phyloP scores from a whole-genome alignment of 305 asterid genomes.

The Solanum hybrid region DNA sequence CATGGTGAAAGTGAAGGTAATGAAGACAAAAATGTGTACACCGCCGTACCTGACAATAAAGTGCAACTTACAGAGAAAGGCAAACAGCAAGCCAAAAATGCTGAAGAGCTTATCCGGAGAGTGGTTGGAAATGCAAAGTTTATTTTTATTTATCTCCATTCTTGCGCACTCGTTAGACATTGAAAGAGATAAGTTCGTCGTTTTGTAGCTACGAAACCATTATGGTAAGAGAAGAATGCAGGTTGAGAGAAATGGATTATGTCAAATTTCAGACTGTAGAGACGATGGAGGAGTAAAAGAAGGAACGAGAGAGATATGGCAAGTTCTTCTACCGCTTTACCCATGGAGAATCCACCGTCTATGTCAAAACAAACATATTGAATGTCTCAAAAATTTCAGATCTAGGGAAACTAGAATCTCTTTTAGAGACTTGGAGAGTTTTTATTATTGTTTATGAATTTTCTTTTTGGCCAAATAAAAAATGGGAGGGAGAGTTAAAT shows the following conservation, averaged over 20 bases:
- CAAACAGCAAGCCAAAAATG: slow-evolving; percentile 12
- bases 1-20: slow-evolving; percentile 43
- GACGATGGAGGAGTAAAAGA: slow-evolving; percentile 31
- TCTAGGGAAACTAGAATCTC: no score
- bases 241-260: slow-evolving; percentile 39
- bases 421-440: no score
- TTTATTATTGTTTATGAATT: no score
- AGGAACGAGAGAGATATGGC: slow-evolving; percentile 24
- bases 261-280: slow-evolving; percentile 36
- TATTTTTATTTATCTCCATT: slow-evolving; percentile 36
- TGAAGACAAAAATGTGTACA: slow-evolving; percentile 18
- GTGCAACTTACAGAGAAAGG: slow-evolving; percentile 31
- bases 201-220: slow-evolving; percentile 13
- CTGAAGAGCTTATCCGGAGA: slow-evolving; percentile 16
- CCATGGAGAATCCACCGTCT: slow-evolving; percentile 38
- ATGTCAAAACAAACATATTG: slow-evolving; percentile 10
- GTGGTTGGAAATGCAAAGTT: slow-evolving; percentile 20
- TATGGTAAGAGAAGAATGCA: slow-evolving; percentile 37
- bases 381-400: no score
- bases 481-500: no score
- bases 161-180: slow-evolving; percentile 25
- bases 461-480: no score
- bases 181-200: slow-evolving; percentile 19
- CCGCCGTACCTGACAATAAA: slow-evolving; percentile 27
- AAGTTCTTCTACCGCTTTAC: slow-evolving; percentile 37